Evolutionary conservation across 139 green algal genomes (phyloP), one percentile per base, ranked within the genome.

Genomic region (Gonium pectorale): DNA sequence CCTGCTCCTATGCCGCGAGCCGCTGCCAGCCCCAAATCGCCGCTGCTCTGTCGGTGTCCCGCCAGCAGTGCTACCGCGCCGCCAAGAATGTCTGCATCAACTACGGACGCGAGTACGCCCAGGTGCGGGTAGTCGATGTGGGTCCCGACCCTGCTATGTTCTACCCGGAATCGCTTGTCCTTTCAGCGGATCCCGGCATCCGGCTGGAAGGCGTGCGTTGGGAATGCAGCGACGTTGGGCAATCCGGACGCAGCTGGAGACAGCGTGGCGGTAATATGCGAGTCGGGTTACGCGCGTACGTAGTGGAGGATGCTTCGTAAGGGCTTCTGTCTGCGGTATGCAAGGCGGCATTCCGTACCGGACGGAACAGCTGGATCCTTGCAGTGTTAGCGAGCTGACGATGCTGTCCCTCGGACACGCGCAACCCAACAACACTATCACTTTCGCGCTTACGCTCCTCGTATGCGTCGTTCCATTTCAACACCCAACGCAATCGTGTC

Each of bases 11-110:
- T 19, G 35, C 35, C 37, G 64, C 9, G 3, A 3, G 49, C 13
- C 35, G 13, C 35, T 51, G 64, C 37, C 6, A 8, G 5, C 56
- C 56, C 56, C 56, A 64, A n/a, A 26, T 33, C 15, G 15, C 5
- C 5, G 37, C 11, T 6, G 64, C 64, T 2, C 29, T 43, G 62
- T 17, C 56, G 64, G 64, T 71, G 64, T n/a, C 64, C 64, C 64
- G 64, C 19, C 7, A 49, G 64, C 35, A 46, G 35, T 71, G 64
- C 64, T 51, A 51, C 64, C 35, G 27, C 5, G 64, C 64, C 35
- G 64, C 64, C 35, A 71, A 71, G 35, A 71, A 71, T 37, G 64
- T 71, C 21, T 71, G 64, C 64, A 35, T 71, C 64, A 71, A 35
- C 35, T 46, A 71, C 64, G 64, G 35, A 8, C 35, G 64, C 11